Conservation (phyloP, 2,329 filamentous ascomycete species). For the Botrytis elliptica region DNA sequence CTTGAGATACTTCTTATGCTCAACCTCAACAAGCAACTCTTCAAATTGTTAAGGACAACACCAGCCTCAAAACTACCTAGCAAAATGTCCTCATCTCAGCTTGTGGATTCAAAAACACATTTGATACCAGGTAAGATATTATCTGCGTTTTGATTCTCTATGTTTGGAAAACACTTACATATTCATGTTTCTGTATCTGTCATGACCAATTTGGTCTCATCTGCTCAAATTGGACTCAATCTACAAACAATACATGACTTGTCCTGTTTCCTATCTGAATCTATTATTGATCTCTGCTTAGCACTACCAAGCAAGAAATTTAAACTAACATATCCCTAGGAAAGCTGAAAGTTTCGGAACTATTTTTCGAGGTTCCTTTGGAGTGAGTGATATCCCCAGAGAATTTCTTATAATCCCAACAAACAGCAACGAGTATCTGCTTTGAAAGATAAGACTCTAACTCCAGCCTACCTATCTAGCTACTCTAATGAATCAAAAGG, state of each 20-base stretch:
- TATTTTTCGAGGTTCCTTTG: conserved; percentile 83
- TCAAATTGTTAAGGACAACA: background rate
- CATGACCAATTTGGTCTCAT: background rate
- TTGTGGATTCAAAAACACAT: conserved; percentile 30
- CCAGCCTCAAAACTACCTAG: background rate
- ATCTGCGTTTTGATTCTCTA: background rate
- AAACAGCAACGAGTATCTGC: conserved; percentile 43
- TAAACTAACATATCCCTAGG: conserved; percentile 48
- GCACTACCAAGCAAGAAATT: background rate
- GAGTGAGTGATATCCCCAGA: conserved; percentile 67
- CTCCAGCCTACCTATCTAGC: background rate
- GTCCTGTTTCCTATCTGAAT: background rate
- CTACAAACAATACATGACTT: background rate
- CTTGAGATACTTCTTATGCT: background rate
- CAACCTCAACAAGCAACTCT: conserved; percentile 5
- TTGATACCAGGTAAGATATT: conserved; percentile 24
- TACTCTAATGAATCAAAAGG: conserved; percentile 40
- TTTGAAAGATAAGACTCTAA: conserved; percentile 47
- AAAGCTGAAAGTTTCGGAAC: conserved; percentile 73
- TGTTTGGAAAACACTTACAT: background rate
- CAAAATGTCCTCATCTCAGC: conserved; percentile 34
- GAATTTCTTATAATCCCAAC: background rate
- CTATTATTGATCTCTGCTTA: background rate
- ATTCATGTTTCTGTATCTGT: background rate
- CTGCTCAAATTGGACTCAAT: background rate